These are phyloP conservation scores for Vicia villosa DNA, from an alignment of 306 rosid genomes.

Conservation along the genomic window DNA sequence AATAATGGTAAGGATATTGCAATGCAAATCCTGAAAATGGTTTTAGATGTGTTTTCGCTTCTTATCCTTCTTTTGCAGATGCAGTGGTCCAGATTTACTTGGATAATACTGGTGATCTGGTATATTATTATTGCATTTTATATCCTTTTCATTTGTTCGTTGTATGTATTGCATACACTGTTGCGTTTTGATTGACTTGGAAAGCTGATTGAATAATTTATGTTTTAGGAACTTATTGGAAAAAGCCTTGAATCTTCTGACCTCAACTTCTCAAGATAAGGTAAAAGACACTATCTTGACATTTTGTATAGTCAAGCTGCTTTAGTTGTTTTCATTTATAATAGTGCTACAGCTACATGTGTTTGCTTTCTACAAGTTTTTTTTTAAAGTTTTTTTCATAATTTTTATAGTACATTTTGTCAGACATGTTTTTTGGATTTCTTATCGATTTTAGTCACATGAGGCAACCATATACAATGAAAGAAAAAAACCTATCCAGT, in stretches of 20 bases:
- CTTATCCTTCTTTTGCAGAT: too few relatives aligned
- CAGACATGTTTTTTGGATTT: too few relatives aligned
- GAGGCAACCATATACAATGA: too few relatives aligned
- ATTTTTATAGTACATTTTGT: too few relatives aligned
- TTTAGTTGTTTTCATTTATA: slow-evolving; percentile 27
- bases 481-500: too few relatives aligned
- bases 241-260: too few relatives aligned
- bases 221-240: too few relatives aligned
- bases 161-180: neutral
- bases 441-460: too few relatives aligned
- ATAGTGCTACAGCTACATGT: slow-evolving; percentile 29
- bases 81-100: slow-evolving; percentile 99
- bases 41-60: too few relatives aligned
- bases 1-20: too few relatives aligned
- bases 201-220: slow-evolving; percentile 4
- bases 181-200: neutral
- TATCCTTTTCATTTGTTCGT: neutral
- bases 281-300: slow-evolving; percentile 45
- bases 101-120: slow-evolving; percentile 99
- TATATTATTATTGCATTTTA: slow-evolving; percentile 40
- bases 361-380: slow-evolving; percentile 14
- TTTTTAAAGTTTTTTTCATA: slow-evolving; percentile 8
- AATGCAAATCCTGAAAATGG: too few relatives aligned
- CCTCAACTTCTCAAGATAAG: slow-evolving; percentile 99
- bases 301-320: slow-evolving; percentile 10